phyloP scores from a whole-genome alignment of 2,329 filamentous ascomycete genomes.

The Fusarium fujikuroi region DNA sequence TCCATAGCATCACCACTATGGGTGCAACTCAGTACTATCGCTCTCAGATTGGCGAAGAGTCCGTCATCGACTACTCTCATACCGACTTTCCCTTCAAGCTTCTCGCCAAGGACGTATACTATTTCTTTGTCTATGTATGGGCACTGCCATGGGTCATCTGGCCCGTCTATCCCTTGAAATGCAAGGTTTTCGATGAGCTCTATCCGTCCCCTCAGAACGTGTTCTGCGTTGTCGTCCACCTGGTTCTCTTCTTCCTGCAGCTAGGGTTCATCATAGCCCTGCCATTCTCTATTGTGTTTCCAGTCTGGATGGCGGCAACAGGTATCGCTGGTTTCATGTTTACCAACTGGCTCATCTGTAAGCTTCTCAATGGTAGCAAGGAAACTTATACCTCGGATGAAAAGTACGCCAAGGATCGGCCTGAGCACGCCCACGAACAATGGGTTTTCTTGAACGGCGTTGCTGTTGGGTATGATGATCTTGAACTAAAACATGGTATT shows the following conservation, averaged over 20 bases:
- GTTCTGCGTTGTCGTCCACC: constrained; percentile 66
- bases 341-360: constrained; percentile 63
- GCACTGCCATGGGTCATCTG: constrained; percentile 70
- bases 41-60: constrained; percentile 66
- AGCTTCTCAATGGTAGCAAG: constrained; percentile 60
- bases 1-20: constrained; percentile 37
- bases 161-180: constrained; percentile 64
- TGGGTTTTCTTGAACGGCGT: constrained; percentile 88
- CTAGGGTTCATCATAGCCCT: constrained; percentile 68
- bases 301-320: constrained; percentile 58
- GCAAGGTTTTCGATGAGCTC: constrained; percentile 71
- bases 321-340: constrained; percentile 57
- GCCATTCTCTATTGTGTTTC: constrained; percentile 60
- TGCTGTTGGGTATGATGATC: constrained; percentile 63
- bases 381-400: constrained; percentile 63
- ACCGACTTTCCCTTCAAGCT: constrained; percentile 66
- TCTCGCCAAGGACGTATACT: constrained; percentile 63
- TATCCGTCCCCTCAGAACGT: constrained; percentile 67
- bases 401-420: constrained; percentile 60
- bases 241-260: constrained; percentile 69
- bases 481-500: background rate
- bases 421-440: constrained; percentile 69
- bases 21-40: constrained; percentile 63
- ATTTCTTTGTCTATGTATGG: constrained; percentile 65
- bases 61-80: constrained; percentile 70